Conservation (phyloP, 2,329 filamentous ascomycete genomes). For the Trichoderma gracile region DNA sequence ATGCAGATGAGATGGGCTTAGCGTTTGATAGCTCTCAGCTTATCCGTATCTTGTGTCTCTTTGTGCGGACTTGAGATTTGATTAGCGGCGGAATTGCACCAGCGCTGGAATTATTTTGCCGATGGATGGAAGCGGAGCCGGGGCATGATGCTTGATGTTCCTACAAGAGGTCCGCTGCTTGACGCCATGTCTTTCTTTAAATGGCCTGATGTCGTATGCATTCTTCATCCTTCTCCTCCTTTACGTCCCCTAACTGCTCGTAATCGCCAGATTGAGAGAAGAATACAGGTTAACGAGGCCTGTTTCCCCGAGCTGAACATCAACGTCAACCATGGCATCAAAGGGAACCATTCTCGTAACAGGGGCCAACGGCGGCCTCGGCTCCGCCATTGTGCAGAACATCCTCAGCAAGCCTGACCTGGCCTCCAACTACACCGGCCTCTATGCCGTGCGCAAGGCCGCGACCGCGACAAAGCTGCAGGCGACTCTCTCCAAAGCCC, state of each 20-base stretch:
- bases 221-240: background rate
- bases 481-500: slow-evolving; percentile 30
- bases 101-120: background rate
- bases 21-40: background rate
- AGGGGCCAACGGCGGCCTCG: slow-evolving; percentile 44
- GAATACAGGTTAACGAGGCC: background rate
- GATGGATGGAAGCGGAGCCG: background rate
- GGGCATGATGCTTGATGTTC: background rate
- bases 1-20: background rate
- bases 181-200: background rate
- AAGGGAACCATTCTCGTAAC: slow-evolving; percentile 41
- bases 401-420: slow-evolving; percentile 36
- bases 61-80: too few species aligned
- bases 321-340: slow-evolving; percentile 20
- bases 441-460: slow-evolving; percentile 42
- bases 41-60: background rate
- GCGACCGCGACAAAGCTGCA: slow-evolving; percentile 36
- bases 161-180: background rate
- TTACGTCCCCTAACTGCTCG: too few species aligned
- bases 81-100: background rate
- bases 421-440: slow-evolving; percentile 37
- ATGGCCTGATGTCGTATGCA: background rate
- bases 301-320: background rate
- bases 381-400: slow-evolving; percentile 37
- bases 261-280: background rate